A percentile compares a stretch with the other conserved stretches of the same genome.
phyloP scores from a whole-genome alignment of 1,139 yeast species.

The Spencermartinsiella ligniputridi region DNA sequence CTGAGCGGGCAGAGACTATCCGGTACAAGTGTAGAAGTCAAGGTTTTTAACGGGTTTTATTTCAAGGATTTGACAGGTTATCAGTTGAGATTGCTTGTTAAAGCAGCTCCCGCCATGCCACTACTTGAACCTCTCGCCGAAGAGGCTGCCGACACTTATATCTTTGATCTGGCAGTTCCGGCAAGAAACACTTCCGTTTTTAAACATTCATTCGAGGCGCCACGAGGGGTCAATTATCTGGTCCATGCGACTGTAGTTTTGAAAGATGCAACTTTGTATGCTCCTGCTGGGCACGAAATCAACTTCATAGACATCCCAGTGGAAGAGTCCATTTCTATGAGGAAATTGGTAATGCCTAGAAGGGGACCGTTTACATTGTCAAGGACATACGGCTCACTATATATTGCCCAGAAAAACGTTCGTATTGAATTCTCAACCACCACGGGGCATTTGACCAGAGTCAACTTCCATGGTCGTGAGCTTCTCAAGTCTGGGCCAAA shows the following conservation, averaged over 20 bases:
- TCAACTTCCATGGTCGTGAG: constrained; percentile 17
- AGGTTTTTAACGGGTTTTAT: constrained; percentile 9
- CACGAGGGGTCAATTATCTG: background rate
- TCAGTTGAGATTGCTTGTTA: constrained; percentile 5
- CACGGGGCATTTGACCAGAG: constrained; percentile 14
- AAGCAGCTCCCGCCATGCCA: constrained; percentile 1
- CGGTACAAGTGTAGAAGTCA: background rate
- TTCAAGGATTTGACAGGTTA: constrained; percentile 13
- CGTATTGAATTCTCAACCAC: constrained; percentile 15
- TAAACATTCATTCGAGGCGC: background rate
- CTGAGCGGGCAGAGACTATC: background rate
- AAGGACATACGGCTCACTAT: background rate
- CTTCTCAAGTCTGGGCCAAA: constrained; percentile 17
- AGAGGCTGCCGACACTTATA: background rate
- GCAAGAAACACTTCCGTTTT: no score
- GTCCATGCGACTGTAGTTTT: background rate
- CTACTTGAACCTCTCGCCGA: background rate
- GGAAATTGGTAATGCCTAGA: background rate
- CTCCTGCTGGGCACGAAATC: background rate
- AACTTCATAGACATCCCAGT: background rate
- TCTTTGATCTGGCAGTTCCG: background rate
- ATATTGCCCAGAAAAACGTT: background rate
- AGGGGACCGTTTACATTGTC: background rate
- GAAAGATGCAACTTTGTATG: background rate
- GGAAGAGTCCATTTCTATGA: background rate